phyloP scores from a whole-genome alignment of 1,139 yeast genomes.

The Kodamaea anthophila region DNA sequence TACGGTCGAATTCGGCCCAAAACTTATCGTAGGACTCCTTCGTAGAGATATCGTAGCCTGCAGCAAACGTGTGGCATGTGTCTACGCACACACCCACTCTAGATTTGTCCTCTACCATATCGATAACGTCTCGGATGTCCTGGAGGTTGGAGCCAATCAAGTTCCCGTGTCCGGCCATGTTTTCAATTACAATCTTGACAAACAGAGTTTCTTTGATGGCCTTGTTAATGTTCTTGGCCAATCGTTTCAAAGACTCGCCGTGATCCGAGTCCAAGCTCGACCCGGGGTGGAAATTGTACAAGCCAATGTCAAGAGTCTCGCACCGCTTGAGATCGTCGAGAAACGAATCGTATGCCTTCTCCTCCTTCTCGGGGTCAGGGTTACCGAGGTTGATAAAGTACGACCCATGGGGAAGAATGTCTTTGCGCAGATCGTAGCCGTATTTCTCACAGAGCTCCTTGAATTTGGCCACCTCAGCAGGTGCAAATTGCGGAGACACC shows the following conservation, averaged over 20 bases:
- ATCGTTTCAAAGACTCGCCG: constrained; percentile 50
- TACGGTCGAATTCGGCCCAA: constrained; percentile 67
- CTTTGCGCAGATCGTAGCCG: constrained; percentile 68
- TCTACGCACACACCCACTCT: constrained; percentile 93
- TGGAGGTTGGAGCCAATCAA: constrained; percentile 77
- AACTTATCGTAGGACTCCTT: constrained; percentile 53
- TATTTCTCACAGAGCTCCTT: constrained; percentile 52
- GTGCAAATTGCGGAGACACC: constrained; percentile 72
- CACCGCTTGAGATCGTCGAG: constrained; percentile 84
- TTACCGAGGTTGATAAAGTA: constrained; percentile 89
- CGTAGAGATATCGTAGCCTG: constrained; percentile 82
- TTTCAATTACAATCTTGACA: constrained; percentile 87
- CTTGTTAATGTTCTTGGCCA: constrained; percentile 73
- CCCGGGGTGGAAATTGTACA: constrained; percentile 94
- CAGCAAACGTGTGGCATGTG: constrained; percentile 93
- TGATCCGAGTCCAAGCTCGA: constrained; percentile 76
- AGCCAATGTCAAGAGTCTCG: constrained; percentile 75
- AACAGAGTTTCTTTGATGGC: constrained; percentile 69
- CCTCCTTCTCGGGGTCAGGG: constrained; percentile 76
- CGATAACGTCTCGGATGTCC: constrained; percentile 72
- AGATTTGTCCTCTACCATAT: constrained; percentile 64
- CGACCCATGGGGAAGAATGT: constrained; percentile 90
- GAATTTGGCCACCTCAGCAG: constrained; percentile 64
- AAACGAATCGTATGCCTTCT: constrained; percentile 71
- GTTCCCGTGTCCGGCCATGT: constrained; percentile 97